Base-by-base conservation (phyloP, 129 eudicot genomes). In the Lactuca saligna region DNA sequence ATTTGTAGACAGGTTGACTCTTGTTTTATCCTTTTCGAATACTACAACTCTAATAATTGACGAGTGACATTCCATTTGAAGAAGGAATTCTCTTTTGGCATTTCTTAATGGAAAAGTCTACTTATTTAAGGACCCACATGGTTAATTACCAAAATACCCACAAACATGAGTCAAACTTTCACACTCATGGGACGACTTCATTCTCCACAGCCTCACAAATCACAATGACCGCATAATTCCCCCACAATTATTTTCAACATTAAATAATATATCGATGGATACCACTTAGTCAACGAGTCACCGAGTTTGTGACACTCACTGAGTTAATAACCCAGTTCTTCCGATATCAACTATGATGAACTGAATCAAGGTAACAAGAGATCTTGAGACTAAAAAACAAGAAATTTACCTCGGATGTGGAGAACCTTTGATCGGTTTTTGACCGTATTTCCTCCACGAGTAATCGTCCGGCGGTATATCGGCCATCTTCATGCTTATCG, bases 361-460 rank as follows among this genome's bases (percentile, higher is more conserved):
- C 3, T 35, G 5, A 66, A 68, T 35, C 17, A 4, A 0, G n/a
- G 10, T 39, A 13, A 7, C 50, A 35, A 13, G 6, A 39, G 44
- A 63, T 73, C 55, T 54, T 54, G 39, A 11, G 2, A n/a, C 65
- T 53, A 62, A 8, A 44, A 57, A 54, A 54, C 15, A 54, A 39
- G 20, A 54, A 44, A 8, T 15, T 39, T 63, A 92, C 98, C 98
- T 84, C 34, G 98, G 98, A 83, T 93, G 90, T 53, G 98, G 98
- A 32, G 98, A 93, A 2, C 99, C 99, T 68, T 93, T 93, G 77
- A 93, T 89, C 12, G 97, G 99, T 74, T 93, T 93, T 71, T 93
- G 99, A 59, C 99, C 99, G 60, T 93, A 93, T 48, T 93, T 93
- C 78, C 99, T 85, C 99, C 99, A 93, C 4, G 99, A 89, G 75